Evolutionary conservation across 1,284 basidiomycete genomes (phyloP).

Genomic region (Tylopilus sp.): DNA sequence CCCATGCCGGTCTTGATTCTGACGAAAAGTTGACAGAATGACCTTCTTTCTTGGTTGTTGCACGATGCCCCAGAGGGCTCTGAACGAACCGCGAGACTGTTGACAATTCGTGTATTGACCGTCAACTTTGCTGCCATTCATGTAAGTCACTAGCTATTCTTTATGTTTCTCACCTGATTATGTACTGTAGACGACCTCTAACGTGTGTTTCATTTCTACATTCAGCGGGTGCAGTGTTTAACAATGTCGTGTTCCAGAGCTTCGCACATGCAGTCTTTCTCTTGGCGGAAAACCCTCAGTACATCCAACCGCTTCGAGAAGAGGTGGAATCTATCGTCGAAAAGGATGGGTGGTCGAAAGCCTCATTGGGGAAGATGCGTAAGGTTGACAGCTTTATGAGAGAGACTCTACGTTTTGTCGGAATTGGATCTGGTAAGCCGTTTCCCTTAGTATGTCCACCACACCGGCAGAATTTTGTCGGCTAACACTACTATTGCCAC

Average conservation of each 20-base stretch:
- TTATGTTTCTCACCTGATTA: not conserved
- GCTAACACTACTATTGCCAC: not conserved
- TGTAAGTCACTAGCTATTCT: conserved; percentile 5
- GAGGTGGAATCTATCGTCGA: conserved; percentile 52
- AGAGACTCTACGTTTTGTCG: conserved; percentile 51
- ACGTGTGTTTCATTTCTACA: conserved; percentile 14
- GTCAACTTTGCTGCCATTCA: conserved; percentile 56
- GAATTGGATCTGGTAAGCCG: conserved; percentile 19
- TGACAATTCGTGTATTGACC: conserved; percentile 46
- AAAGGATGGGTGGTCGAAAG: conserved; percentile 57
- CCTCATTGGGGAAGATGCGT: conserved; percentile 50
- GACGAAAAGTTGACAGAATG: conserved; percentile 42
- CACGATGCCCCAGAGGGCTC: conserved; percentile 46
- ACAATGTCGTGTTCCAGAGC: conserved; percentile 16
- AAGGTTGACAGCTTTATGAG: conserved; percentile 61
- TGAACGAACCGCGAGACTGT: conserved; percentile 36
- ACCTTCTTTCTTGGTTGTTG: conserved; percentile 59
- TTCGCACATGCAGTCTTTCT: conserved; percentile 51
- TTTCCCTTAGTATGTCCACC: too few relatives aligned
- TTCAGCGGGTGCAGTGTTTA: not conserved
- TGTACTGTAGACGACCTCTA: conserved; percentile 22
- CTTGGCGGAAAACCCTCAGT: conserved; percentile 51
- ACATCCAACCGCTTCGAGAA: conserved; percentile 51
- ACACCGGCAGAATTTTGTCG: not conserved
- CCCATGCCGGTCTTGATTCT: not conserved